Base-by-base conservation (phyloP, 2,329 filamentous ascomycete genomes). In the Periconia sp. region DNA sequence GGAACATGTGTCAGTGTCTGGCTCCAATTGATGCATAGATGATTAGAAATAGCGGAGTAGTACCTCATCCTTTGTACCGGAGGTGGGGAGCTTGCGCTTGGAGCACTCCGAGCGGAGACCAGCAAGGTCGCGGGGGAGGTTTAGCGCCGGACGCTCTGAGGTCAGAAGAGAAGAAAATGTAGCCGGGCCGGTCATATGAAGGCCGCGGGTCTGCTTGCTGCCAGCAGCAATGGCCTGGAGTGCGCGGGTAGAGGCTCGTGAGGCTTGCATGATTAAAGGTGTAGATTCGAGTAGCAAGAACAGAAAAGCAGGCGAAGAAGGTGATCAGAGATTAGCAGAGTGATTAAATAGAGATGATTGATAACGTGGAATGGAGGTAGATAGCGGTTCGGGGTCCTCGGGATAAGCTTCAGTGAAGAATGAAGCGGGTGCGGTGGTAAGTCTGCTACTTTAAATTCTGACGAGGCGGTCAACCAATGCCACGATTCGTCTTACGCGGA, bases 151-250 rank as follows among this genome's bases (percentile, higher is more conserved):
- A 56, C 77, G 78, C 54, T 82, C 79, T 22, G 74, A 66, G 63
- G 57, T 77, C 68, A 73, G 70, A 58, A 64, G 73, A 52, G 70
- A 80, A 59, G 71, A 73, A 48, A 78, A 82, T 36, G 80, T 81
- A 19, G 81, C 74, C 26, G 78, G 77, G 40, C 81, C 81, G 24
- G 82, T 85, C 72, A 84, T 83, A 69, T 81, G 79, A 36, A 85
- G 75, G 43, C 68, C 65, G 54, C 82, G 81, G 55, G 63, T 59
- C 43, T 71, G 63, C 48, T 57, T 66, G 56, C 59, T 66, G 47
- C 59, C 60, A 34, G 59, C 61, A 56, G 70, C 64, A 43, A 74
- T 58, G 50, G 66, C 72, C 50, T 63, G 66, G 46, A 76, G 67
- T 55, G 71, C 71, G 53, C 72, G 70, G 46, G 71, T 69, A 43